Conservation (phyloP, 148 eudicot species). For the Chenopodium suecicum region DNA sequence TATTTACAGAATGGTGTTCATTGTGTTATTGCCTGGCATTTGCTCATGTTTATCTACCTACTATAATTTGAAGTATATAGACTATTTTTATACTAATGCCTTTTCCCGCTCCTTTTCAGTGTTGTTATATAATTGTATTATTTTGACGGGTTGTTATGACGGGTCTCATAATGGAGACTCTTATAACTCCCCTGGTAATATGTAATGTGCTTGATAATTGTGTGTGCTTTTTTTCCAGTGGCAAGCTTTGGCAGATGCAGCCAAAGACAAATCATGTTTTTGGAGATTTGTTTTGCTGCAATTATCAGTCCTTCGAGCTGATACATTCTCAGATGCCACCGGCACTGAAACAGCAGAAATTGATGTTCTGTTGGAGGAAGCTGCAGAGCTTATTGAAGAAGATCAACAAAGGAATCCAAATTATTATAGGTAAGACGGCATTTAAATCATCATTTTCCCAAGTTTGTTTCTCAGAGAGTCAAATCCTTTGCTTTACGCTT, state of each 20-base stretch:
- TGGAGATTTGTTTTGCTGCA: conserved; percentile 97
- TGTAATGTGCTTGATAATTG: conserved; percentile 12
- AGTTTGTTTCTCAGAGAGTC: background rate
- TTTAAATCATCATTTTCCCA: background rate
- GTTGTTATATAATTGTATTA: background rate
- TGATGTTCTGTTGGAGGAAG: conserved; percentile 86
- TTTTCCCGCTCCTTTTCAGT: background rate
- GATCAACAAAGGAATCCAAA: conserved; percentile 81
- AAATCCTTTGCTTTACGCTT: background rate
- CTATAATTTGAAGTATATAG: background rate
- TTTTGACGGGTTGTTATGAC: background rate
- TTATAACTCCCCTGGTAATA: background rate
- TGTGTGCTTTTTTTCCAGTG: conserved; percentile 50
- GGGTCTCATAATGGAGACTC: background rate
- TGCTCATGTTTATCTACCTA: background rate
- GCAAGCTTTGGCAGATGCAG: conserved; percentile 84
- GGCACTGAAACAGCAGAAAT: conserved; percentile 78
- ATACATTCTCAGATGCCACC: conserved; percentile 51
- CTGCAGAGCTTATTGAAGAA: conserved; percentile 94
- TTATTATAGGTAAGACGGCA: conserved; percentile 68
- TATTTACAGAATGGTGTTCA: background rate
- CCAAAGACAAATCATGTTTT: conserved; percentile 71
- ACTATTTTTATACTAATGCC: background rate
- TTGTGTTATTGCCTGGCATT: background rate
- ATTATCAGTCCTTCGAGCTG: conserved; percentile 68